A percentile compares a stretch with the other conserved stretches of the same genome.
Conservation (phyloP, 2,329 filamentous ascomycete genomes). For the Fusarium haematococcum region DNA sequence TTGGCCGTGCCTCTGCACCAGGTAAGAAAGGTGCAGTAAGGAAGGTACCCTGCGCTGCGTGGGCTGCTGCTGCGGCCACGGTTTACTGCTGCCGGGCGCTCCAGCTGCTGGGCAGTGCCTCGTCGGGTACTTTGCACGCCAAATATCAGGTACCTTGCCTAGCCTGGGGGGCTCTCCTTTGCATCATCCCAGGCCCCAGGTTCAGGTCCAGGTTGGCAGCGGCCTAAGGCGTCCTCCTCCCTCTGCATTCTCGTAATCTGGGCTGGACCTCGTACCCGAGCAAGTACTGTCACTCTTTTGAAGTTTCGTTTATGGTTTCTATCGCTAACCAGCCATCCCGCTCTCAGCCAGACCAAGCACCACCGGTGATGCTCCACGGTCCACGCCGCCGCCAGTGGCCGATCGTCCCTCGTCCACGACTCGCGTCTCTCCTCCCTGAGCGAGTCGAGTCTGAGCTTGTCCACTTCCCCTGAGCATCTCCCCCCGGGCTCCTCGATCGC, state of each 20-base stretch:
- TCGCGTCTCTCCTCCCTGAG: constrained; percentile 35
- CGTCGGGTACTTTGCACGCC: constrained; percentile 14
- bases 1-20: background rate
- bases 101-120: constrained; percentile 6
- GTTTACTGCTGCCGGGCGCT: background rate
- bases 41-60: background rate
- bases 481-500: constrained; percentile 40
- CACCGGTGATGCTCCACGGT: constrained; percentile 45
- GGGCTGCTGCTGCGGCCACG: background rate
- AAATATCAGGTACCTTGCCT: constrained; percentile 22
- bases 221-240: constrained; percentile 35
- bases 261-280: constrained; percentile 29
- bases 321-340: constrained; percentile 31
- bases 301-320: constrained; percentile 25
- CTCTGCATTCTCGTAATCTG: constrained; percentile 35
- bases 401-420: constrained; percentile 42
- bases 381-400: constrained; percentile 40
- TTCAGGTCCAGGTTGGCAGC: constrained; percentile 31
- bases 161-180: constrained; percentile 29
- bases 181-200: constrained; percentile 33
- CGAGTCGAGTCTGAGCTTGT: constrained; percentile 35
- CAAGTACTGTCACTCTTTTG: constrained; percentile 14
- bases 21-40: background rate
- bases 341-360: constrained; percentile 30
- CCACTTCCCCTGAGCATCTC: constrained; percentile 42